Evolutionary conservation across 331 rosid species (phyloP).

Genomic region (Rosa hybrid): DNA sequence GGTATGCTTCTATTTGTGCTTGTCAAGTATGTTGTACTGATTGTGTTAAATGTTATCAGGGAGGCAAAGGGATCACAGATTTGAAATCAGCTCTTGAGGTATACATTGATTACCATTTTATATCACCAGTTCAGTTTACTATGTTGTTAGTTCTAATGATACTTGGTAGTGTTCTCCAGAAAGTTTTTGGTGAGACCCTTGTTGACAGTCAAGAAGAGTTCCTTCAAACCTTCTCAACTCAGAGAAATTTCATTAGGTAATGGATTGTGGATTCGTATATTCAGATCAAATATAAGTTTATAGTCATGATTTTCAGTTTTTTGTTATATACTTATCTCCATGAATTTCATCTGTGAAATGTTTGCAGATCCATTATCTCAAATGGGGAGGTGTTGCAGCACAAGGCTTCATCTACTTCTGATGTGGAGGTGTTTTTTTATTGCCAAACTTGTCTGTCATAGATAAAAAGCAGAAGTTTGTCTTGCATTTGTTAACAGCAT

Average conservation of each 20-base stretch:
- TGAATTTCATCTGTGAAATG: constrained; percentile 19
- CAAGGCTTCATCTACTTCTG: constrained; percentile 42
- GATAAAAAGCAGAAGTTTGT: background rate
- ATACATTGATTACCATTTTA: constrained; percentile 10
- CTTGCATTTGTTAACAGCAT: constrained; percentile 8
- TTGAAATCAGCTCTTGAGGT: constrained; percentile 84
- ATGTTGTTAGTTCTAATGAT: constrained; percentile 18
- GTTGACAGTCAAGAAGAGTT: constrained; percentile 78
- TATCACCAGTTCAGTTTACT: constrained; percentile 9
- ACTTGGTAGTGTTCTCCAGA: constrained; percentile 44
- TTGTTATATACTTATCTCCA: background rate
- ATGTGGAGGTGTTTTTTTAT: constrained; percentile 61
- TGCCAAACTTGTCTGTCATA: constrained; percentile 4
- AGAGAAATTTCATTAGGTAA: constrained; percentile 65
- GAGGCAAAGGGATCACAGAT: constrained; percentile 91
- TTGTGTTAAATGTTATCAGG: constrained; percentile 45
- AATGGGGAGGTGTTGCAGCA: constrained; percentile 60
- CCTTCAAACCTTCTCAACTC: constrained; percentile 56
- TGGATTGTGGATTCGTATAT: background rate
- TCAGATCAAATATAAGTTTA: background rate
- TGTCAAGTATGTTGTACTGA: background rate
- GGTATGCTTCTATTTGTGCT: constrained; percentile 9
- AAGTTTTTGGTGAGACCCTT: constrained; percentile 82
- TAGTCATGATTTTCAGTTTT: background rate
- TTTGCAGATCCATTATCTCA: constrained; percentile 61